Percentiles rank a stretch among this genome's conserved stretches.
These are phyloP conservation scores for Saccharomycodes ludwigii DNA, from an alignment of 805 yeast genomes.

Conservation along the genomic window DNA sequence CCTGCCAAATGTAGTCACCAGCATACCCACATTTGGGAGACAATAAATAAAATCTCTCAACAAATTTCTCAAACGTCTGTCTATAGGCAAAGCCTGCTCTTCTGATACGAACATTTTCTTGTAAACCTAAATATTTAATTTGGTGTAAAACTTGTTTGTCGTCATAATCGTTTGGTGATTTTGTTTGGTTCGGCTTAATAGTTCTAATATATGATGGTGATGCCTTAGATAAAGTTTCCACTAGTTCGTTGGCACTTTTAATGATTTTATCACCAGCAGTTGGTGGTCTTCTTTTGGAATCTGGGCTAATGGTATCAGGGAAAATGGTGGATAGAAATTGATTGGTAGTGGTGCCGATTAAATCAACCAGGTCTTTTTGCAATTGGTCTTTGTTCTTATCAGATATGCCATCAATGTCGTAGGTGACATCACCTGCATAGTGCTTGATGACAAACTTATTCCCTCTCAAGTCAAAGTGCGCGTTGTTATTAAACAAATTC, in stretches of 20 bases:
- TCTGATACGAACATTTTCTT: constrained; percentile 93
- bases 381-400: constrained; percentile 94
- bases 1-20: constrained; percentile 57
- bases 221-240: constrained; percentile 80
- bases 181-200: constrained; percentile 90
- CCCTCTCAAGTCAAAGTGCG: constrained; percentile 81
- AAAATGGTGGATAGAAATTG: constrained; percentile 46
- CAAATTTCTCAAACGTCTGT: constrained; percentile 92
- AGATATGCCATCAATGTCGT: constrained; percentile 81
- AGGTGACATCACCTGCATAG: constrained; percentile 97
- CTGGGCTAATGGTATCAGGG: constrained; percentile 55
- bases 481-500: constrained; percentile 68
- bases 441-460: constrained; percentile 85
- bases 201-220: constrained; percentile 95
- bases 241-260: constrained; percentile 78
- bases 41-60: constrained; percentile 80
- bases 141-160: constrained; percentile 86
- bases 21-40: constrained; percentile 91
- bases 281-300: constrained; percentile 74
- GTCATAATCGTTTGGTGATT: constrained; percentile 83
- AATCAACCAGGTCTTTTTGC: constrained; percentile 74
- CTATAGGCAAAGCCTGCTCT: constrained; percentile 98
- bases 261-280: constrained; percentile 95
- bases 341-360: constrained; percentile 62
- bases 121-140: constrained; percentile 87